phyloP scores from a whole-genome alignment of 192 early-diverging fungal genomes.

The Pilobolus umbonatus region DNA sequence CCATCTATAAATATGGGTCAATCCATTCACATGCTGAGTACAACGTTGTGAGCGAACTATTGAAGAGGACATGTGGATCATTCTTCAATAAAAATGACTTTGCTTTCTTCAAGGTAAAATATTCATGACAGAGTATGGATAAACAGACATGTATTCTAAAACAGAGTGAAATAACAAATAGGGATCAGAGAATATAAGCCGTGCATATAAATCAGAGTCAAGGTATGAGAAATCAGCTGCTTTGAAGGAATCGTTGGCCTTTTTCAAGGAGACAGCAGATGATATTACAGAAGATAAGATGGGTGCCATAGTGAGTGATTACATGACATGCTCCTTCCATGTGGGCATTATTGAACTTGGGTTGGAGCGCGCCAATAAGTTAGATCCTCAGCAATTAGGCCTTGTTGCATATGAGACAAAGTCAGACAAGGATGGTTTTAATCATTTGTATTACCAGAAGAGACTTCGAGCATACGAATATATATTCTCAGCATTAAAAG shows the following conservation, averaged over 20 bases:
- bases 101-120: constrained; percentile 28
- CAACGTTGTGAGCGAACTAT: constrained; percentile 10
- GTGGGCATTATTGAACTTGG: constrained; percentile 24
- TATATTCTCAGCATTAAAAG: constrained; percentile 8
- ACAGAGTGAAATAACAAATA: constrained; percentile 13
- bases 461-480: constrained; percentile 9
- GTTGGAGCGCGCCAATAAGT: constrained; percentile 19
- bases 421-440: background rate
- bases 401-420: constrained; percentile 11
- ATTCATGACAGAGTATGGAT: background rate
- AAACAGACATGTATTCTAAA: background rate
- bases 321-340: constrained; percentile 16
- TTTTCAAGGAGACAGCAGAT: constrained; percentile 21
- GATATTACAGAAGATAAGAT: constrained; percentile 12
- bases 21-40: background rate
- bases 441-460: background rate
- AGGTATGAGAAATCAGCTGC: constrained; percentile 9
- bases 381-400: constrained; percentile 18
- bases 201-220: constrained; percentile 3
- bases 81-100: constrained; percentile 21
- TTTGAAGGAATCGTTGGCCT: constrained; percentile 11
- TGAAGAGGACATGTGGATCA: constrained; percentile 12
- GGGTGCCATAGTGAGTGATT: constrained; percentile 5
- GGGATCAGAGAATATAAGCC: constrained; percentile 21
- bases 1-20: constrained; percentile 10